Evolutionary conservation across 352 stramenopile species (phyloP).

Genomic region (Pythium scleroteichum): DNA sequence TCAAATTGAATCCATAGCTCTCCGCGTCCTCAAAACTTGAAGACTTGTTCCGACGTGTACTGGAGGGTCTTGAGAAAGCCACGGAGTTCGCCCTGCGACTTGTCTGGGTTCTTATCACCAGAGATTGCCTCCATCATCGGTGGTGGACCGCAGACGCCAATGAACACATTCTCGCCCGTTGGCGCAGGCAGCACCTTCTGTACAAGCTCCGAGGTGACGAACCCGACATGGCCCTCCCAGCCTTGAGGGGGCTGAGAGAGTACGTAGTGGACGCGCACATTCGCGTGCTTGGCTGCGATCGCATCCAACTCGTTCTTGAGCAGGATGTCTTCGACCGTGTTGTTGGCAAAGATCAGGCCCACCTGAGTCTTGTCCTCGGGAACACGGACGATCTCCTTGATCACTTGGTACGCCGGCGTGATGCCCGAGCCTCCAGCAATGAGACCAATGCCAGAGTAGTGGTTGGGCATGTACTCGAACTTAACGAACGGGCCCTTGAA

Average conservation of each 20-base stretch:
- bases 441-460: slow-evolving; percentile 78
- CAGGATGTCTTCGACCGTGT: slow-evolving; percentile 82
- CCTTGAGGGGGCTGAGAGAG: slow-evolving; percentile 38
- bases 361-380: slow-evolving; percentile 79
- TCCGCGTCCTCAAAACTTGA: slow-evolving; percentile 58
- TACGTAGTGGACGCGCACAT: slow-evolving; percentile 68
- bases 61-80: slow-evolving; percentile 73
- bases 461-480: slow-evolving; percentile 83
- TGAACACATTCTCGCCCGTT: slow-evolving; percentile 44
- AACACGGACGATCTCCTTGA: slow-evolving; percentile 78
- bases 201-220: slow-evolving; percentile 71
- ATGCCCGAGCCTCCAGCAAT: slow-evolving; percentile 83
- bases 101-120: slow-evolving; percentile 79
- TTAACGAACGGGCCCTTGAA: slow-evolving; percentile 90
- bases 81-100: slow-evolving; percentile 69
- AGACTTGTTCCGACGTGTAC: slow-evolving; percentile 60
- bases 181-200: slow-evolving; percentile 66
- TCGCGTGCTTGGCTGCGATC: slow-evolving; percentile 52
- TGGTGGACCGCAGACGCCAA: slow-evolving; percentile 86
- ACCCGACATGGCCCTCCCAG: slow-evolving; percentile 64
- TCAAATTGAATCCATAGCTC: neutral
- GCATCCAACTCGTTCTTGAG: slow-evolving; percentile 76
- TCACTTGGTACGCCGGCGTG: slow-evolving; percentile 74
- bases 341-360: slow-evolving; percentile 82
- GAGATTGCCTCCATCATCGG: slow-evolving; percentile 81